phyloP scores from a whole-genome alignment of 1,284 basidiomycete genomes.

The Boletellus deceptivus region DNA sequence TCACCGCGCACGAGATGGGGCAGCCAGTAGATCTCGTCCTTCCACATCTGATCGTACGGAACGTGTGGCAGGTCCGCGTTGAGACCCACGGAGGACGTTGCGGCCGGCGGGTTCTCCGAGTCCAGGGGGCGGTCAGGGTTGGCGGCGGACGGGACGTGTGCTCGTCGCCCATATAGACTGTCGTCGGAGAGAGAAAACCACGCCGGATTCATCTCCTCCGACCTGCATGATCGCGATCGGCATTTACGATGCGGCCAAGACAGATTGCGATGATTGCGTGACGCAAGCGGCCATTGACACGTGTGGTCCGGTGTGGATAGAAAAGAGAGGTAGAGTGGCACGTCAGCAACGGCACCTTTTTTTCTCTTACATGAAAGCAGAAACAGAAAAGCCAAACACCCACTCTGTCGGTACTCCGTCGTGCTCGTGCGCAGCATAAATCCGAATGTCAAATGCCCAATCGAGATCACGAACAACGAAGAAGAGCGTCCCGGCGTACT shows the following conservation, averaged over 20 bases:
- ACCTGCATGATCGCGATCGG: slow-evolving; percentile 22
- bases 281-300: too few species aligned
- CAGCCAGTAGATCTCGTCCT: slow-evolving; percentile 40
- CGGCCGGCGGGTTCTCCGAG: too few species aligned
- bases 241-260: too few species aligned
- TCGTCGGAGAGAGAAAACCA: slow-evolving; percentile 37
- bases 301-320: too few species aligned
- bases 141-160: neutral
- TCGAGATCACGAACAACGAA: slow-evolving; percentile 53
- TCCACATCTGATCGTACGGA: slow-evolving; percentile 42
- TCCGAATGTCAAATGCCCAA: slow-evolving; percentile 63
- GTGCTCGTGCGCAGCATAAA: slow-evolving; percentile 58
- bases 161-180: slow-evolving; percentile 8
- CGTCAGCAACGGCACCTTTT: neutral
- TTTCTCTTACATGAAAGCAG: too few species aligned
- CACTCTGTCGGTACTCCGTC: slow-evolving; percentile 60
- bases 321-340: neutral
- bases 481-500: slow-evolving; percentile 58
- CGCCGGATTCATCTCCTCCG: slow-evolving; percentile 42
- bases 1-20: slow-evolving; percentile 30
- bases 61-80: slow-evolving; percentile 23
- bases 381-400: slow-evolving; percentile 17
- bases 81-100: neutral
- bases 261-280: too few species aligned
- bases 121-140: too few species aligned